These are phyloP conservation scores for Microthlaspi erraticum DNA, from an alignment of 345 rosid species.

Conservation along the genomic window DNA sequence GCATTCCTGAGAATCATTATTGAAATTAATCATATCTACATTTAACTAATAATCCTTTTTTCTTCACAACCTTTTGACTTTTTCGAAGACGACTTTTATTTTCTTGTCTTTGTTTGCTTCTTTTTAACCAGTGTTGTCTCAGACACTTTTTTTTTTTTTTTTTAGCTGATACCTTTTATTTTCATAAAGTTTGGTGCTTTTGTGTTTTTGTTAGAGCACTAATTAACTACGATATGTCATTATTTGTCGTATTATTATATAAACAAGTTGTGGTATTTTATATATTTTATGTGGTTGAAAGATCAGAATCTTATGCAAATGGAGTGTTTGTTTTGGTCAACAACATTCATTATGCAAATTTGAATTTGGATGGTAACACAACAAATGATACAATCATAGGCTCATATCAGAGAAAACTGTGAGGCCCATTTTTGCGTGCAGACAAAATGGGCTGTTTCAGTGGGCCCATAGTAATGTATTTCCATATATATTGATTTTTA, in stretches of 20 bases:
- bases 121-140: slow-evolving; percentile 34
- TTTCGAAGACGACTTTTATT: slow-evolving; percentile 19
- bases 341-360: no score
- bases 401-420: background rate
- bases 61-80: background rate
- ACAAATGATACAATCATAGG: background rate
- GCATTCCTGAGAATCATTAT: slow-evolving; percentile 62
- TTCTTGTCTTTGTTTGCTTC: slow-evolving; percentile 16
- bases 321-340: no score
- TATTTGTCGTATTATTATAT: slow-evolving; percentile 3
- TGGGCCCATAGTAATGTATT: background rate
- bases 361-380: no score
- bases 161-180: background rate
- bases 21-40: background rate
- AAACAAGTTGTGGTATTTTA: background rate
- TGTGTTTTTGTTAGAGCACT: slow-evolving; percentile 43
- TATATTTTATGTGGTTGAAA: background rate
- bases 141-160: background rate
- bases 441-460: background rate
- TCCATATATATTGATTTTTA: background rate
- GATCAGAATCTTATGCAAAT: slow-evolving; percentile 8
- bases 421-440: slow-evolving; percentile 6
- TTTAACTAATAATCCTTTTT: slow-evolving; percentile 20
- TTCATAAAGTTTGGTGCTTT: slow-evolving; percentile 41
- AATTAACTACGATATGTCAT: slow-evolving; percentile 13